phyloP scores from a whole-genome alignment of 2,329 filamentous ascomycete species.

The Pseudogymnoascus sp. region DNA sequence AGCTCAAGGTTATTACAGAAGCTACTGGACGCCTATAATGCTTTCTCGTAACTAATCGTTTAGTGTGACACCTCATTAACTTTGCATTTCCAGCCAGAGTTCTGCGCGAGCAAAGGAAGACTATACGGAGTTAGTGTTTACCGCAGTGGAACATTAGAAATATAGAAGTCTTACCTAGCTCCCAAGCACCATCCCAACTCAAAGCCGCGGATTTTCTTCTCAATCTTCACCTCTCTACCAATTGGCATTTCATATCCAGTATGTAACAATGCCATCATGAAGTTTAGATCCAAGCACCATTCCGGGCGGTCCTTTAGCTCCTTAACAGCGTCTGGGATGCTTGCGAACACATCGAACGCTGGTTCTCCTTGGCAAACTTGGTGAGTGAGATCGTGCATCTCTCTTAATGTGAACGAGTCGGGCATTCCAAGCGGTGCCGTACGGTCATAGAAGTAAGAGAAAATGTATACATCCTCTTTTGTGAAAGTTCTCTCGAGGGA shows the following conservation, averaged over 20 bases:
- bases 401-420: constrained; percentile 86
- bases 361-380: constrained; percentile 74
- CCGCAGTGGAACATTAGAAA: background rate
- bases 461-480: constrained; percentile 86
- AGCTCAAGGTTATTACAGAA: background rate
- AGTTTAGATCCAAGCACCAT: constrained; percentile 90
- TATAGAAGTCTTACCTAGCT: constrained; percentile 60
- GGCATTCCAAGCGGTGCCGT: constrained; percentile 93
- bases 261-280: constrained; percentile 87
- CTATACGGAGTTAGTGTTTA: constrained; percentile 41
- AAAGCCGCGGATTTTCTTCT: constrained; percentile 97
- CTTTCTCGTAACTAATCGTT: constrained; percentile 1
- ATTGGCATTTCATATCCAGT: constrained; percentile 98
- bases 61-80: constrained; percentile 48
- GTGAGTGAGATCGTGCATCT: constrained; percentile 77
- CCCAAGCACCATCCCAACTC: constrained; percentile 97
- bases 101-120: constrained; percentile 71
- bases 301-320: constrained; percentile 79
- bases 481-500: constrained; percentile 86
- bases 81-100: constrained; percentile 85
- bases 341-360: constrained; percentile 72
- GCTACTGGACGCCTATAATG: constrained; percentile 1
- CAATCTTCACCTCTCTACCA: constrained; percentile 91
- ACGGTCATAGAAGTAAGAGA: constrained; percentile 97
- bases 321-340: constrained; percentile 66